Conservation (phyloP, 2,329 filamentous ascomycete genomes). For the Cladosporium oxysporum region DNA sequence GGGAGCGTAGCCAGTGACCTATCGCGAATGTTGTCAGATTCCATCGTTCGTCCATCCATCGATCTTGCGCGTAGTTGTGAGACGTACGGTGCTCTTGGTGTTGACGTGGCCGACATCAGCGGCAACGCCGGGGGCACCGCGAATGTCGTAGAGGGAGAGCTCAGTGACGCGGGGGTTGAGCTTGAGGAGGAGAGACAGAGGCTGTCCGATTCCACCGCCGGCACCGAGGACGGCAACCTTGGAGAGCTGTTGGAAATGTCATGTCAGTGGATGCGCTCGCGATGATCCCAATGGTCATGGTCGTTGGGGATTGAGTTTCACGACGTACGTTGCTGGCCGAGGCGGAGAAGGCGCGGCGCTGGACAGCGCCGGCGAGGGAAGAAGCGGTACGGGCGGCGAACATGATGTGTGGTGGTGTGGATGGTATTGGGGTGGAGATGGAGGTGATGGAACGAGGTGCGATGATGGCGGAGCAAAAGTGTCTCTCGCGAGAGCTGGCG, state of each 20-base stretch:
- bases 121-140: conserved; percentile 91
- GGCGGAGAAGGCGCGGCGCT: conserved; percentile 56
- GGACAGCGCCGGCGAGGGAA: conserved; percentile 49
- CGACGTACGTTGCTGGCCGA: conserved; percentile 53
- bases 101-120: conserved; percentile 99
- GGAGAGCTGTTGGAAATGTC: conserved; percentile 66
- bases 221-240: conserved; percentile 98
- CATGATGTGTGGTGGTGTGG: conserved; percentile 52
- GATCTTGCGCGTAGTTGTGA: neutral
- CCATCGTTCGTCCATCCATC: conserved; percentile 3
- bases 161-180: conserved; percentile 93
- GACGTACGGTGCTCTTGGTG: conserved; percentile 77
- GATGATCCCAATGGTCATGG: conserved; percentile 10
- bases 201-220: conserved; percentile 96
- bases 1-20: conserved; percentile 85
- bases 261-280: conserved; percentile 10
- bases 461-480: conserved; percentile 8
- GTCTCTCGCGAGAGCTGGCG: neutral
- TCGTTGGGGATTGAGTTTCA: conserved; percentile 19
- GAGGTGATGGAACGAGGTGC: conserved; percentile 6
- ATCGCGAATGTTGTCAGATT: conserved; percentile 12
- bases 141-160: conserved; percentile 97
- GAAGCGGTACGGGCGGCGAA: conserved; percentile 61
- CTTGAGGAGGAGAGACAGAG: conserved; percentile 96
- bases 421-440: conserved; percentile 5